Evolutionary conservation across 2,329 filamentous ascomycete species (phyloP).

Genomic region (Colletotrichum scovillei): DNA sequence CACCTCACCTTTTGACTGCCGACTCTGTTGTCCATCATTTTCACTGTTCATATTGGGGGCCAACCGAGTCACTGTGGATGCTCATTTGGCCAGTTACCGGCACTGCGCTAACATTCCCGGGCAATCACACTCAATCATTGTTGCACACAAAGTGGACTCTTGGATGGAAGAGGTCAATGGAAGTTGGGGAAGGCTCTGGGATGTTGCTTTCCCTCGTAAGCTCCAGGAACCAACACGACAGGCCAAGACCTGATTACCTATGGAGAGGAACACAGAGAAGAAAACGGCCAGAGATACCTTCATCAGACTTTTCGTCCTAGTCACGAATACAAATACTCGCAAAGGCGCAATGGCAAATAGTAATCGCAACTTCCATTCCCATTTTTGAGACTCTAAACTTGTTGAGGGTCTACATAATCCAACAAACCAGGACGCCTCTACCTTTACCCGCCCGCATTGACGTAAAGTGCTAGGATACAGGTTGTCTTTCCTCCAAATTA

Average conservation of each 20-base stretch:
- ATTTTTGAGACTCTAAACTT: conserved; percentile 26
- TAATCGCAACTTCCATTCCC: conserved; percentile 9
- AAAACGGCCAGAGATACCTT: not conserved
- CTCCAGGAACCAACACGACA: conserved; percentile 1
- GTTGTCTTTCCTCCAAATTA: conserved; percentile 23
- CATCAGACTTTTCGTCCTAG: not conserved
- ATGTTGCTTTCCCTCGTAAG: not conserved
- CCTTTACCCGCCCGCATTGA: conserved; percentile 32
- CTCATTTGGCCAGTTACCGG: not conserved
- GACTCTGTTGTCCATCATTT: not conserved
- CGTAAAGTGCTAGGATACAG: conserved; percentile 29
- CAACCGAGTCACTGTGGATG: not conserved
- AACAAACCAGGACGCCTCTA: conserved; percentile 32
- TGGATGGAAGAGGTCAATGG: not conserved
- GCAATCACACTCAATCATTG: conserved; percentile 9
- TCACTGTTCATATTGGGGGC: not conserved
- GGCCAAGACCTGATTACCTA: not conserved
- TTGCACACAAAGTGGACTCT: conserved; percentile 19
- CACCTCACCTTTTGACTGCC: not conserved
- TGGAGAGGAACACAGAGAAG: not conserved
- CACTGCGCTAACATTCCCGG: not conserved
- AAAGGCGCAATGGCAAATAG: not conserved
- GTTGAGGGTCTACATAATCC: conserved; percentile 33
- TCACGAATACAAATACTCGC: not conserved
- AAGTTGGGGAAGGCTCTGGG: conserved; percentile 18